phyloP scores from a whole-genome alignment of 495 filamentous ascomycete genomes.

The Neurospora sp. region DNA sequence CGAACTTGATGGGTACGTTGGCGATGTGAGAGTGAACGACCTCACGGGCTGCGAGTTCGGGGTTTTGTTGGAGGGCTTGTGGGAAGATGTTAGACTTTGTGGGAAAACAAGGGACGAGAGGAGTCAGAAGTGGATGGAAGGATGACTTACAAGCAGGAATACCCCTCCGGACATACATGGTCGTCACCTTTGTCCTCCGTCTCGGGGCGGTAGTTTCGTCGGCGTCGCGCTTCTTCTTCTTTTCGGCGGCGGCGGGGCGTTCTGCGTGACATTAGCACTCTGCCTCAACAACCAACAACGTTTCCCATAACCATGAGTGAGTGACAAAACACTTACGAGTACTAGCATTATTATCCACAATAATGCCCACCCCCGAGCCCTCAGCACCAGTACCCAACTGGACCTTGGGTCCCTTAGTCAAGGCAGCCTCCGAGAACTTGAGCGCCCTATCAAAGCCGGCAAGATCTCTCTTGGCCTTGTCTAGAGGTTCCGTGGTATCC shows the following conservation, averaged over 20 bases:
- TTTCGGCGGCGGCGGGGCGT: neutral
- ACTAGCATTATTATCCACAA: constrained; percentile 30
- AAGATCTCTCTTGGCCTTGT: constrained; percentile 29
- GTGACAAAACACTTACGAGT: constrained; percentile 7
- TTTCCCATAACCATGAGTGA: too few relatives aligned
- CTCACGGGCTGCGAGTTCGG: constrained; percentile 16
- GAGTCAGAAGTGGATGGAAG: neutral
- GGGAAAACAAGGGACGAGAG: neutral
- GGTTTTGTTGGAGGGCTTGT: constrained; percentile 27
- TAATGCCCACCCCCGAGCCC: constrained; percentile 39
- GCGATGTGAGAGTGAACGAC: constrained; percentile 14
- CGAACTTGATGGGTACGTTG: constrained; percentile 8
- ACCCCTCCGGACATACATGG: constrained; percentile 39
- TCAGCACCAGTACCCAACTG: constrained; percentile 37
- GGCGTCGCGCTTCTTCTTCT: constrained; percentile 17
- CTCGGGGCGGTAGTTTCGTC: constrained; percentile 18
- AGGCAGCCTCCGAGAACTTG: constrained; percentile 33
- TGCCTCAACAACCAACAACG: too few relatives aligned
- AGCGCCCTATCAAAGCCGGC: constrained; percentile 39
- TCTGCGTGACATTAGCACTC: too few relatives aligned
- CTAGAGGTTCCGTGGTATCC: neutral
- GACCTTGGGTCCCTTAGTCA: constrained; percentile 35
- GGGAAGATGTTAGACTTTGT: neutral
- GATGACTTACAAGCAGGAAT: constrained; percentile 29
- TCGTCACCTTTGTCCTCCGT: constrained; percentile 36